Base-by-base conservation (phyloP, 2,329 filamentous ascomycete genomes). In the Pseudogymnoascus sp. region DNA sequence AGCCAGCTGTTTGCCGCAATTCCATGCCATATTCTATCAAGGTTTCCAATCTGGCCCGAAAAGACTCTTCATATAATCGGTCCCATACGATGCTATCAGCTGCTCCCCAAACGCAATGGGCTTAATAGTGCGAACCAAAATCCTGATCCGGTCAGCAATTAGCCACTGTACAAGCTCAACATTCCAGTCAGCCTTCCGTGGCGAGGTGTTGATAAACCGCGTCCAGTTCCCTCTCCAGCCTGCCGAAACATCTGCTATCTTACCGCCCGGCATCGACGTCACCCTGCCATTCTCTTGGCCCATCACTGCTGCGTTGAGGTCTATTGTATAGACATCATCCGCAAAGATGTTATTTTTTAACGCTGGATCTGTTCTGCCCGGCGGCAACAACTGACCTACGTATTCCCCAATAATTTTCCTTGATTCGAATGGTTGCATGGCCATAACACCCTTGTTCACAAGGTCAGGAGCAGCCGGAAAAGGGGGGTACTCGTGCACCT, bases 161-260 rank as follows among this genome's bases (percentile, higher is more conserved):
- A 54, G n/a, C 9, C 47, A 13, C 47, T 54, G 47, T 10, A 11
- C 47, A 8, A 54, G 29, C 29, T 33, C 29, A 8, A 54, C 8
- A 54, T 54, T 54, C 47, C 47, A 54, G 47, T 54, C n/a, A 2
- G 9, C 29, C 29, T 21, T 54, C 29, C 1, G 29, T 8, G 47
- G 47, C 5, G 47, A 54, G 9, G 47, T 54, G 15, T 54, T 54
- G 5, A 54, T 33, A 54, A 54, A 54, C 8, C 47, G 47, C 15
- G 47, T 54, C 47, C 47, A 54, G 47, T 54, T 54, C 29, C 47
- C 47, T 9, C 33, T 54, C 47, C 47, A 54, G 9, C 5, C 47
- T 7, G 29, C 47, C 29, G 47, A 54, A 54, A 54, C 47, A 54
- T 54, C 47, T 7, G 47, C 47, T 33, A 54, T 33, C 47, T 33